Evolutionary conservation across 208 protist genomes (phyloP).

Genomic region (Trypanosomatidae sp.): DNA sequence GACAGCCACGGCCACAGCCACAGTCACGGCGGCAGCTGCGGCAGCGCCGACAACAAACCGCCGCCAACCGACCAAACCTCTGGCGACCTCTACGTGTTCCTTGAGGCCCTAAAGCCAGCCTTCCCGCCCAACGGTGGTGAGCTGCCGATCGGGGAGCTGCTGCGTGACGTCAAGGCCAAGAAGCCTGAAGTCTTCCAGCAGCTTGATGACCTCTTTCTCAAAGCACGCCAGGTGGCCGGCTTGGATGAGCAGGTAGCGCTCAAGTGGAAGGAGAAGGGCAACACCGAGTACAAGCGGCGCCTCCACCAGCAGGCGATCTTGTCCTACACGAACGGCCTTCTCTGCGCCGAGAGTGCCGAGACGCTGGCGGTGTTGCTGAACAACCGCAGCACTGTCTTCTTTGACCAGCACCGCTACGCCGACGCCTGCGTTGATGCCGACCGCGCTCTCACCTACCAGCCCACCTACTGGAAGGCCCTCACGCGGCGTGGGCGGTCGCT

Average conservation of each 20-base stretch:
- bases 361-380: conserved; percentile 69
- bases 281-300: conserved; percentile 47
- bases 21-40: no score
- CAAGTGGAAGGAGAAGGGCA: conserved; percentile 84
- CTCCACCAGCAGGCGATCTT: conserved; percentile 48
- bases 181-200: conserved; percentile 33
- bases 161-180: conserved; percentile 29
- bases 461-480: conserved; percentile 76
- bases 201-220: conserved; percentile 38
- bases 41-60: neutral
- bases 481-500: conserved; percentile 66
- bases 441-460: conserved; percentile 39
- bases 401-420: conserved; percentile 42
- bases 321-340: conserved; percentile 79
- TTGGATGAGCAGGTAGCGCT: conserved; percentile 55
- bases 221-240: conserved; percentile 27
- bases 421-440: conserved; percentile 76
- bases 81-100: conserved; percentile 49
- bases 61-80: conserved; percentile 35
- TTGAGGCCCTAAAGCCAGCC: conserved; percentile 27
- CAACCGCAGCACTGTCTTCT: conserved; percentile 78
- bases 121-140: conserved; percentile 36
- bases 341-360: conserved; percentile 62
- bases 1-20: no score
- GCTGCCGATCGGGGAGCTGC: conserved; percentile 55